Conservation (phyloP, 2,329 filamentous ascomycete species). For the Esteya vermicola region DNA sequence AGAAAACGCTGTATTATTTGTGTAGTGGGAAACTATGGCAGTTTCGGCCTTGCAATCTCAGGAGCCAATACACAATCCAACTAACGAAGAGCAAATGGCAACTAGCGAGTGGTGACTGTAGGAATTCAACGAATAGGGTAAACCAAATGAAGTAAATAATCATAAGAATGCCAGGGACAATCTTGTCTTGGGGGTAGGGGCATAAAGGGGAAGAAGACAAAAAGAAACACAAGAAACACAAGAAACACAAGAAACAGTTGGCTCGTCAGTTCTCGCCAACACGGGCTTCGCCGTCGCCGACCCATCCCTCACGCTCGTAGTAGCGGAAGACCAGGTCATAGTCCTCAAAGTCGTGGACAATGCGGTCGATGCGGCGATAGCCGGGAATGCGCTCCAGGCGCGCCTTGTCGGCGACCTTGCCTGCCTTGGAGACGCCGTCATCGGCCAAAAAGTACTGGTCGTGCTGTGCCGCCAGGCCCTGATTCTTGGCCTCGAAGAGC, state of each 20-base stretch:
- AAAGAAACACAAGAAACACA: too few relatives aligned
- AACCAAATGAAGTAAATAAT: too few relatives aligned
- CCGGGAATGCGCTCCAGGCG: slow-evolving; percentile 68
- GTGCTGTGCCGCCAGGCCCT: slow-evolving; percentile 19
- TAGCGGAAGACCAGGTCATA: slow-evolving; percentile 95
- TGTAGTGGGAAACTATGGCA: neutral
- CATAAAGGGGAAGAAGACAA: too few relatives aligned
- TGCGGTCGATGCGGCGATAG: slow-evolving; percentile 81
- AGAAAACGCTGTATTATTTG: neutral
- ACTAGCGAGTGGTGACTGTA: too few relatives aligned
- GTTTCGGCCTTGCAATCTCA: too few relatives aligned
- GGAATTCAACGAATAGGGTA: too few relatives aligned
- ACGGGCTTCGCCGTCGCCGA: slow-evolving; percentile 27
- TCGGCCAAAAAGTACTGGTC: slow-evolving; percentile 13
- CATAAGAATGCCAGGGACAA: too few relatives aligned
- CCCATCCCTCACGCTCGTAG: slow-evolving; percentile 80
- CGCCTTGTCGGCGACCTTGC: slow-evolving; percentile 29
- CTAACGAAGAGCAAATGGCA: too few relatives aligned
- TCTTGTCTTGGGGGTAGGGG: too few relatives aligned
- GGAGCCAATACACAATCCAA: too few relatives aligned
- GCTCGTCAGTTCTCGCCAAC: neutral
- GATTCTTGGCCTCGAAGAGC: slow-evolving; percentile 88
- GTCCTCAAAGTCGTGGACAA: slow-evolving; percentile 93
- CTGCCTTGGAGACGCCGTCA: slow-evolving; percentile 5
- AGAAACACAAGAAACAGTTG: neutral